Conservation (phyloP, 352 stramenopile genomes). For the Pythium dissimile region DNA sequence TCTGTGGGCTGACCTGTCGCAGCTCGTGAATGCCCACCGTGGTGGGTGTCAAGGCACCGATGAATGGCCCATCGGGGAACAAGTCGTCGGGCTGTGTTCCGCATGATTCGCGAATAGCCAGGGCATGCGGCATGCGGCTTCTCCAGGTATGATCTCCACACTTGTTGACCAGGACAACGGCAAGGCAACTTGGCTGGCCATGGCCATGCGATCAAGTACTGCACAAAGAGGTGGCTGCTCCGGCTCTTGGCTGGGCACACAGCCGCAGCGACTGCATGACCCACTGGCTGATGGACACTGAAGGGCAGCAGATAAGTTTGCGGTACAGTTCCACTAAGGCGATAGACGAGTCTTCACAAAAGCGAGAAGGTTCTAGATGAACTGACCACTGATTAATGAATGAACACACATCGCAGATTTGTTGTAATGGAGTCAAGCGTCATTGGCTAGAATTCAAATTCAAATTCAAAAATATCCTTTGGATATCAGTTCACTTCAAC, state of each 20-base stretch:
- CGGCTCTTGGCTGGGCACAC: conserved; percentile 21
- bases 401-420: not conserved
- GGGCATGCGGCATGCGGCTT: too few species aligned
- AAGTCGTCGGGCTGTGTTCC: conserved; percentile 31
- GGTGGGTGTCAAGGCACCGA: conserved; percentile 37
- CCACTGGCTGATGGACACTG: conserved; percentile 14
- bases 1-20: not conserved
- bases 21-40: too few species aligned
- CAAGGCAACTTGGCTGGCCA: conserved; percentile 27
- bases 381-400: not conserved
- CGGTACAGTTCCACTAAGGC: conserved; percentile 15
- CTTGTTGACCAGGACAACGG: conserved; percentile 22
- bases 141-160: conserved; percentile 20
- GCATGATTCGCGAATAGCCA: too few species aligned
- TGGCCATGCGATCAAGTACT: conserved; percentile 28
- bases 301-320: conserved; percentile 2
- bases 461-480: conserved; percentile 1
- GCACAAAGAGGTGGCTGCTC: conserved; percentile 24
- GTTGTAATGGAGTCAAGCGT: not conserved
- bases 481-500: conserved; percentile 3
- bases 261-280: conserved; percentile 8
- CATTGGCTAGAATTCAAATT: not conserved
- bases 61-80: conserved; percentile 27
- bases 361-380: not conserved
- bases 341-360: too few species aligned